Evolutionary conservation across 1,284 basidiomycete species (phyloP), one percentile per base, ranked within the genome.

Genomic region (Malassezia arunalokei): DNA sequence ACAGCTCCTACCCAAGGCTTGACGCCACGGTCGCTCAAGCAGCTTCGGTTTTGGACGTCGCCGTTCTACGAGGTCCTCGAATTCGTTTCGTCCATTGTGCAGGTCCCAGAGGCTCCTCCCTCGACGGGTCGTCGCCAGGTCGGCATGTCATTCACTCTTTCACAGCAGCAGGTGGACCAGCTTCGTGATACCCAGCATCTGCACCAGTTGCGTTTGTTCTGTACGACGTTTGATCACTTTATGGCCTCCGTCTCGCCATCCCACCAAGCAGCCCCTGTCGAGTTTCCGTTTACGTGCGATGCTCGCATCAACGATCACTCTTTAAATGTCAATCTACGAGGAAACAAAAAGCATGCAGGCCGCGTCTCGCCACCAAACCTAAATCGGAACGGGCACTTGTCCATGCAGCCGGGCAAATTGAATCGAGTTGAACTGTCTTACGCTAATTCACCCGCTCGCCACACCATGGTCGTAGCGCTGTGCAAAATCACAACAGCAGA

Each of bases 301-400:
- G 61, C 58, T 1, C 51, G 63, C 5, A 64, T 72, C 47, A 72
- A 72, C 45, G 53, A 47, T 1, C 42, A 39, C 2, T 38, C 54
- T 3, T 57, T 69, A 2, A 56, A 61, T 3, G 57, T 48, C 27
- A 71, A 62, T 31, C 56, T 72, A 14, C 55, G 59, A 17, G 66
- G 69, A 12, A 71, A 58, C 49, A 69, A 68, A 51, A 72, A 71
- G 54, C 50, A 59, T 20, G 44, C 57, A 0, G 66, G 64, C 1
- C 59, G 62, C 20, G 69, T 72, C 1, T 58, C 66, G 7, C 65
- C 68, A 8, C 69, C 69, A 5, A 59, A 72, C 37, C 54, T 72
- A 37, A 69, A 68, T 58, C 68, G 67, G 47, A 61, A 68, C 42
- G 54, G 51, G 9, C 40, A 15, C 28, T 40, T 68, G 0, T 33